Percentiles rank a stretch among this genome's conserved stretches.
Evolutionary conservation across 371 early-diverging fungal genomes (phyloP).

Genomic region (Blyttiomyces sp.): DNA sequence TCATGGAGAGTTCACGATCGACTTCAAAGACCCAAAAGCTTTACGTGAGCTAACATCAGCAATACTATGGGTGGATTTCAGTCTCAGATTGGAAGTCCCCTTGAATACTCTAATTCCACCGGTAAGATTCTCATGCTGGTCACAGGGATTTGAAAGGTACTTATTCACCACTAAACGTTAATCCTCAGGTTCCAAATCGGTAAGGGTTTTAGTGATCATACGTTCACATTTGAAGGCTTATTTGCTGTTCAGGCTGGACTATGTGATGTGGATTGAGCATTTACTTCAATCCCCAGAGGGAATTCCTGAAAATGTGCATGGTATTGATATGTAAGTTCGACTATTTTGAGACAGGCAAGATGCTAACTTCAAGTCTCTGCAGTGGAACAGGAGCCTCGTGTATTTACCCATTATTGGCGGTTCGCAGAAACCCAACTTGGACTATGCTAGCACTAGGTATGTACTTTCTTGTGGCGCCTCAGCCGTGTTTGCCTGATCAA

Average conservation of each 20-base stretch:
- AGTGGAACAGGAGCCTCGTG: constrained; percentile 76
- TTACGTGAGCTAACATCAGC: constrained; percentile 50
- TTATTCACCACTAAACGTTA: neutral
- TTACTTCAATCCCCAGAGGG: constrained; percentile 32
- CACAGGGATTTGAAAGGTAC: neutral
- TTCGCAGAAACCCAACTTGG: constrained; percentile 46
- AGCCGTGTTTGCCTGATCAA: neutral
- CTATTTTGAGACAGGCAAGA: neutral
- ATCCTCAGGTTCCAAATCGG: constrained; percentile 11
- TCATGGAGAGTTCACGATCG: constrained; percentile 7
- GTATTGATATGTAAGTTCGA: constrained; percentile 59
- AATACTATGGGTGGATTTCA: constrained; percentile 56
- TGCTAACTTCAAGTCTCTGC: neutral
- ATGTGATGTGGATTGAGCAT: constrained; percentile 63
- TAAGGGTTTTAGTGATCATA: neutral
- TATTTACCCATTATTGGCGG: constrained; percentile 70
- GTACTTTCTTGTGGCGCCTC: neutral
- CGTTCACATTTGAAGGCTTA: neutral
- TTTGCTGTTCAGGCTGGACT: constrained; percentile 50
- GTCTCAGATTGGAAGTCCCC: constrained; percentile 58
- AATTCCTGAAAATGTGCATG: constrained; percentile 16
- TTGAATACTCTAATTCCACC: constrained; percentile 63
- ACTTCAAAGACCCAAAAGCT: constrained; percentile 34
- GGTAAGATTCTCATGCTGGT: constrained; percentile 19
- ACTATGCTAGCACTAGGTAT: constrained; percentile 58